phyloP scores from a whole-genome alignment of 2,329 filamentous ascomycete genomes.

The Aspergillus alliaceus region DNA sequence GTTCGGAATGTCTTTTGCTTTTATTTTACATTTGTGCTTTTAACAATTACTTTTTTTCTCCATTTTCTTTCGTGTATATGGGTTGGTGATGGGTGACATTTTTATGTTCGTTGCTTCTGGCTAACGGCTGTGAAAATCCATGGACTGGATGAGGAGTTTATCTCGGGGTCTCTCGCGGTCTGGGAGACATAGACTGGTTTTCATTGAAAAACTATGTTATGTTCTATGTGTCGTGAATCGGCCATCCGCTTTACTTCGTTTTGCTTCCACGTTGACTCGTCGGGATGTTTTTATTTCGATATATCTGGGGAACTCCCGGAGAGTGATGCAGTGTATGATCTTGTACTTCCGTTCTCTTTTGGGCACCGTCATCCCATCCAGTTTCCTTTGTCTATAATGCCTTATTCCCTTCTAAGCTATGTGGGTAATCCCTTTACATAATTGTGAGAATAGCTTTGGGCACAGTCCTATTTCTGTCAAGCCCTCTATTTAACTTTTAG shows the following conservation, averaged over 20 bases:
- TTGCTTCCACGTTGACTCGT: conserved; percentile 26
- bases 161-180: conserved; percentile 29
- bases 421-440: conserved; percentile 14
- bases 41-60: conserved; percentile 20
- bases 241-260: conserved; percentile 18
- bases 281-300: conserved; percentile 26
- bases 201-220: conserved; percentile 23
- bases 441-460: conserved; percentile 14
- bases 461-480: background rate
- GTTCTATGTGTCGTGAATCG: conserved; percentile 16
- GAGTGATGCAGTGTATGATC: conserved; percentile 25
- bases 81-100: conserved; percentile 33
- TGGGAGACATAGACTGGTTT: conserved; percentile 34
- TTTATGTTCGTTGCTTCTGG: conserved; percentile 33
- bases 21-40: conserved; percentile 23
- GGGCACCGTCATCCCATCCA: conserved; percentile 12
- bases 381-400: conserved; percentile 20
- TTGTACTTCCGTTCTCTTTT: conserved; percentile 11
- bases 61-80: conserved; percentile 34
- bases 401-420: conserved; percentile 1
- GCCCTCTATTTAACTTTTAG: too few relatives aligned
- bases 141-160: conserved; percentile 41
- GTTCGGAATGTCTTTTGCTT: conserved; percentile 31
- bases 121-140: conserved; percentile 34
- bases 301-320: conserved; percentile 19